These are phyloP conservation scores for Cyclotella cryptica DNA, from an alignment of 108 stramenopile genomes.

Conservation along the genomic window DNA sequence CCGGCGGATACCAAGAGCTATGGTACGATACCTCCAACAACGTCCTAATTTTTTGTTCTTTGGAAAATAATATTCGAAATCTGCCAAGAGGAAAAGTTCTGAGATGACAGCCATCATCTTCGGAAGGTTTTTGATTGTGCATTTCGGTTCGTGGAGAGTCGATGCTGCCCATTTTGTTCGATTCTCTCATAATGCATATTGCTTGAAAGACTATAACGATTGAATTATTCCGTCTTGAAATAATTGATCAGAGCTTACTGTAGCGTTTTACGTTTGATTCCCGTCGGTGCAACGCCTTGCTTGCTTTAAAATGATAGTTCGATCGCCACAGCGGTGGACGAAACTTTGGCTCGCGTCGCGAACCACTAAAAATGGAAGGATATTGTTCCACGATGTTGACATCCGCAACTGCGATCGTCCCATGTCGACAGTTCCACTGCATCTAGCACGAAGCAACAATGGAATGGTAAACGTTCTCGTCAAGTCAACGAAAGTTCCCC, in stretches of 20 bases:
- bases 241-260: too few relatives aligned
- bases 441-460: slow-evolving; percentile 46
- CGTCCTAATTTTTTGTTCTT: neutral
- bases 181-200: too few relatives aligned
- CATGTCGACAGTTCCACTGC: slow-evolving; percentile 26
- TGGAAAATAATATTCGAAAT: slow-evolving; percentile 2
- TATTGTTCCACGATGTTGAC: neutral
- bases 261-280: too few relatives aligned
- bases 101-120: slow-evolving; percentile 10
- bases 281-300: too few relatives aligned
- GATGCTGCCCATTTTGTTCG: too few relatives aligned
- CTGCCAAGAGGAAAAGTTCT: neutral
- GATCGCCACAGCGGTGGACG: slow-evolving; percentile 7
- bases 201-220: too few relatives aligned
- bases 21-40: too few relatives aligned
- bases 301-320: slow-evolving; percentile 1
- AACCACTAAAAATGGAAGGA: neutral
- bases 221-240: too few relatives aligned
- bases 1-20: neutral
- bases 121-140: neutral
- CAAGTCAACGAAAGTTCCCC: slow-evolving; percentile 50
- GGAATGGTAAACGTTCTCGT: slow-evolving; percentile 52
- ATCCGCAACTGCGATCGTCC: neutral
- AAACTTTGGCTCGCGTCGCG: neutral
- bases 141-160: too few relatives aligned